A percentile compares a stretch with the other conserved stretches of the same genome.
phyloP scores from a whole-genome alignment of 768 basidiomycete genomes.

The Candolleomyces efflorescens region DNA sequence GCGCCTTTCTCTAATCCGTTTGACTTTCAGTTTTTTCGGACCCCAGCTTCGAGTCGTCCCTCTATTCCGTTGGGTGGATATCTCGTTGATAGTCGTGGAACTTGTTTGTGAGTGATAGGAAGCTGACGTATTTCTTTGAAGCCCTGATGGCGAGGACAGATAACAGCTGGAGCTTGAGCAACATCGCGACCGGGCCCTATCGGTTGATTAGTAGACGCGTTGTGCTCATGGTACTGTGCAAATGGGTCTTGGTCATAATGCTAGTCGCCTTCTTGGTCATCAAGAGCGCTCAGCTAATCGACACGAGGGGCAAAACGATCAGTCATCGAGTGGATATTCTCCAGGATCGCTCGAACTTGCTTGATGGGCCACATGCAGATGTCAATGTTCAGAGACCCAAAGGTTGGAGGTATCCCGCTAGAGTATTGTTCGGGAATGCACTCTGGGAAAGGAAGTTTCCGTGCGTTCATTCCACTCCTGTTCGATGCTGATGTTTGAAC shows the following conservation, averaged over 20 bases:
- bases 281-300: neutral
- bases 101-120: too few species aligned
- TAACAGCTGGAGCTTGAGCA: too few species aligned
- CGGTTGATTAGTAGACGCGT: conserved; percentile 19
- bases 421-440: neutral
- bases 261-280: neutral
- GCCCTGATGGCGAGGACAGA: too few species aligned
- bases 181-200: too few species aligned
- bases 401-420: neutral
- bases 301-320: neutral
- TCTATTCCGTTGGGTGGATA: too few species aligned
- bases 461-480: neutral
- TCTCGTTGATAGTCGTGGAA: too few species aligned
- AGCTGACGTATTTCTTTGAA: too few species aligned
- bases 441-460: neutral
- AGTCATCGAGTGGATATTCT: neutral
- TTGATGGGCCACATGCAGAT: neutral
- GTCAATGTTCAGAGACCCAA: neutral
- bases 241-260: neutral
- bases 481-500: neutral
- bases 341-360: neutral
- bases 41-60: too few species aligned
- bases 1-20: too few species aligned
- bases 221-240: neutral
- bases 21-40: too few species aligned